Evolutionary conservation across 2,329 filamentous ascomycete genomes (phyloP).

Genomic region (Didymosphaeria variabile): DNA sequence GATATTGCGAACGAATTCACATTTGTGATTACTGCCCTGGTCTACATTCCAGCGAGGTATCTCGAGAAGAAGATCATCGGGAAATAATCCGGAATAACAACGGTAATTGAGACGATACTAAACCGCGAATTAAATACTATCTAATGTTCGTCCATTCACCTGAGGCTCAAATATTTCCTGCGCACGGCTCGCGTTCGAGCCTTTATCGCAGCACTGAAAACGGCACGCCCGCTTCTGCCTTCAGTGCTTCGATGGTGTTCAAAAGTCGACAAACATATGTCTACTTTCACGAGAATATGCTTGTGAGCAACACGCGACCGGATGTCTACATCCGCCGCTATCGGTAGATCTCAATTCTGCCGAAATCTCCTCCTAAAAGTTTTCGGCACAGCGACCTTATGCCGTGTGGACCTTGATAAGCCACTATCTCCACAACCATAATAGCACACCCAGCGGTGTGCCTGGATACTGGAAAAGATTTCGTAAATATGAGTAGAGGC

Average conservation of each 20-base stretch:
- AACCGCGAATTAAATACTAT: not conserved
- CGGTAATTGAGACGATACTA: not conserved
- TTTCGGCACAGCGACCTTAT: not conserved
- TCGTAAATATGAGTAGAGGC: not conserved
- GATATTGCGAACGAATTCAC: slow-evolving; percentile 43
- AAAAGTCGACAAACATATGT: not conserved
- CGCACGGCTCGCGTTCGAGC: too few species aligned
- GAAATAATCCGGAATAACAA: slow-evolving; percentile 14
- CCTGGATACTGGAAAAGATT: not conserved
- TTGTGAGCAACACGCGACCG: not conserved
- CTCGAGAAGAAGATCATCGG: slow-evolving; percentile 39
- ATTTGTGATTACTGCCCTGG: slow-evolving; percentile 34
- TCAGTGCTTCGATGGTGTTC: not conserved
- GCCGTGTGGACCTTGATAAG: slow-evolving; percentile 9
- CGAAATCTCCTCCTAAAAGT: not conserved
- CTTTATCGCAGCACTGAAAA: too few species aligned
- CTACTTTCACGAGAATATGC: not conserved
- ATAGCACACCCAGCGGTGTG: not conserved
- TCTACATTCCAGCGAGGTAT: slow-evolving; percentile 39
- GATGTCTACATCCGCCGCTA: slow-evolving; percentile 1
- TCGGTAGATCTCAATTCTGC: slow-evolving; percentile 7
- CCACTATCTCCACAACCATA: not conserved
- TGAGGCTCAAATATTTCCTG: too few species aligned
- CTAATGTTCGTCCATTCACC: too few species aligned
- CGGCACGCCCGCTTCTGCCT: too few species aligned